These are phyloP conservation scores for Botrytis porri DNA, from an alignment of 2,329 filamentous ascomycete genomes.

Conservation along the genomic window DNA sequence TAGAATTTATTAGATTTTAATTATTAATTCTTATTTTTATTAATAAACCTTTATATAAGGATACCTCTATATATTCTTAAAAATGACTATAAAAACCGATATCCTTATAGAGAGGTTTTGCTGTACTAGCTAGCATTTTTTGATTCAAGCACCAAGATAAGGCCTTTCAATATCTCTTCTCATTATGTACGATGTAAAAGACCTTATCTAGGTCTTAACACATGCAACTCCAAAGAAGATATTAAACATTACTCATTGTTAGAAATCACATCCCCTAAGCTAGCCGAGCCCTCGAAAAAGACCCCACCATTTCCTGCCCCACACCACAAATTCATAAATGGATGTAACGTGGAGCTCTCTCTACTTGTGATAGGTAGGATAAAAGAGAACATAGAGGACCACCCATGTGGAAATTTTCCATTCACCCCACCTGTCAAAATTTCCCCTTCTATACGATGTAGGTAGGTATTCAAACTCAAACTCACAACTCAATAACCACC, in stretches of 20 bases:
- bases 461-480: no score
- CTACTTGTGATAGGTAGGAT: neutral
- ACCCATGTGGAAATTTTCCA: neutral
- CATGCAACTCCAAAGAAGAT: neutral
- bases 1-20: no score
- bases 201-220: neutral
- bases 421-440: neutral
- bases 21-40: no score
- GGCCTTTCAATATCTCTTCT: neutral
- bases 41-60: no score
- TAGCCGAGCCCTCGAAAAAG: neutral
- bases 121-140: no score
- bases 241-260: neutral
- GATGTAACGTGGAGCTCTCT: neutral
- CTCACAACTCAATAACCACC: neutral
- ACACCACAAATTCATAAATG: neutral
- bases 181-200: neutral
- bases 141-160: no score
- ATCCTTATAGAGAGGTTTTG: no score
- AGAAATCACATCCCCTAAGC: slow-evolving; percentile 5
- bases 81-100: no score
- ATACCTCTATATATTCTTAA: no score
- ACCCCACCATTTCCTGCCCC: neutral
- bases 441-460: no score
- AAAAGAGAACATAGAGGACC: neutral